phyloP scores from a whole-genome alignment of 495 filamentous ascomycete genomes.

The Baudoinia panamericana region DNA sequence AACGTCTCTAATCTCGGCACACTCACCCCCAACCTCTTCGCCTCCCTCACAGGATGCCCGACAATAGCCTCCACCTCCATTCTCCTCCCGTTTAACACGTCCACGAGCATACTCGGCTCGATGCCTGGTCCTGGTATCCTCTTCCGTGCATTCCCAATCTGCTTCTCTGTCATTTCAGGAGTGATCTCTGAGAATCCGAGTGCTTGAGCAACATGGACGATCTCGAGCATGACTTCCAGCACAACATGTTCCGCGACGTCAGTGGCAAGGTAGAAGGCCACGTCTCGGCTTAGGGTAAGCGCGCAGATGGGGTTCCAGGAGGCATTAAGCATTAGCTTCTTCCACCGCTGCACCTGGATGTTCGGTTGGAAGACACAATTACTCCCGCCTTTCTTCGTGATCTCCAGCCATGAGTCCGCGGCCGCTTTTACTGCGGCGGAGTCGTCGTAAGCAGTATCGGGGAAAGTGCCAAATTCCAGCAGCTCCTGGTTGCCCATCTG shows the following conservation, averaged over 20 bases:
- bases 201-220: constrained; percentile 34
- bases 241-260: constrained; percentile 28
- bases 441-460: constrained; percentile 21
- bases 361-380: constrained; percentile 33
- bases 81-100: constrained; percentile 29
- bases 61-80: constrained; percentile 43
- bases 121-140: constrained; percentile 27
- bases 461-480: constrained; percentile 38
- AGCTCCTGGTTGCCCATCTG: constrained; percentile 26
- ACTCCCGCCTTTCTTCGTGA: constrained; percentile 31
- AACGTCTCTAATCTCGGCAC: constrained; percentile 33
- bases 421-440: constrained; percentile 21
- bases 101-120: constrained; percentile 39
- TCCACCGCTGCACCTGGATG: constrained; percentile 40
- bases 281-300: constrained; percentile 34
- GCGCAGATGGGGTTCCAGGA: constrained; percentile 43
- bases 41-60: constrained; percentile 38
- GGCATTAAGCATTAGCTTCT: constrained; percentile 39
- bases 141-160: constrained; percentile 28
- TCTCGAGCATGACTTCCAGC: constrained; percentile 38
- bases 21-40: constrained; percentile 29
- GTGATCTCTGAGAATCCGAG: constrained; percentile 33
- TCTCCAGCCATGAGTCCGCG: constrained; percentile 28
- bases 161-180: constrained; percentile 28
- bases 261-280: constrained; percentile 31